Conservation (phyloP, 345 rosid genomes). For the Lepidium sativum region DNA sequence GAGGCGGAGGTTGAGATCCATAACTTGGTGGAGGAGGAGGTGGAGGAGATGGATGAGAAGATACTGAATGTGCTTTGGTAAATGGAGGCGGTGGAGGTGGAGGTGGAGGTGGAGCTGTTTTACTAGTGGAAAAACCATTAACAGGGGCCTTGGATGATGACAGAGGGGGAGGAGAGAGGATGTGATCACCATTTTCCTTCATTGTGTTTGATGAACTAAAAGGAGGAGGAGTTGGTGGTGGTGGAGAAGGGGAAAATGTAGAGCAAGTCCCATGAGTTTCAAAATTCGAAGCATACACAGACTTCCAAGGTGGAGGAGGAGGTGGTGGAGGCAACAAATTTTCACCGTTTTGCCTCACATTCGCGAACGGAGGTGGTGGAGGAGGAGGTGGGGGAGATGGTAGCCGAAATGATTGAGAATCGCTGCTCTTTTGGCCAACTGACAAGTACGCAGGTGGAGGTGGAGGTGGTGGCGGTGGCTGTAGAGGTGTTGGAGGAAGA, state of each 20-base stretch:
- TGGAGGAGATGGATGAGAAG: no score
- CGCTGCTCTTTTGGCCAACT: constrained; percentile 16
- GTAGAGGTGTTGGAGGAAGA: constrained; percentile 24
- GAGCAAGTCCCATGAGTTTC: constrained; percentile 10
- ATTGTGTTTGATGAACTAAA: constrained; percentile 8
- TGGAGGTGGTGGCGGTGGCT: constrained; percentile 27
- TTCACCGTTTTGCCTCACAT: constrained; percentile 26
- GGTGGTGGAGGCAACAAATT: constrained; percentile 41
- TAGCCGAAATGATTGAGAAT: constrained; percentile 20
- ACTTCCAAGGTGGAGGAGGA: constrained; percentile 56
- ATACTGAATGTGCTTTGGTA: no score
- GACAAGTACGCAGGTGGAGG: constrained; percentile 19
- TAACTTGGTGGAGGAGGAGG: constrained; percentile 17
- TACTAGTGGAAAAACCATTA: constrained; percentile 6
- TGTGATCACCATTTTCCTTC: constrained; percentile 14
- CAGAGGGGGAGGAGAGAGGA: constrained; percentile 10
- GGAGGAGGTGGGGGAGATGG: constrained; percentile 35
- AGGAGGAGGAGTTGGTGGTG: constrained; percentile 24
- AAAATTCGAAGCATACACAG: constrained; percentile 23
- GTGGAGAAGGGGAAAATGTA: constrained; percentile 17
- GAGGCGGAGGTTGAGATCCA: constrained; percentile 24
- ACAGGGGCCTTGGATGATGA: constrained; percentile 22
- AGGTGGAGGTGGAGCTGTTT: constrained; percentile 3
- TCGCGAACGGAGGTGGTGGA: constrained; percentile 36
- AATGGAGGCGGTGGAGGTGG: no score